Evolutionary conservation across 768 basidiomycete genomes (phyloP), one percentile per base, ranked within the genome.

Genomic region (Arthromyces matolae): DNA sequence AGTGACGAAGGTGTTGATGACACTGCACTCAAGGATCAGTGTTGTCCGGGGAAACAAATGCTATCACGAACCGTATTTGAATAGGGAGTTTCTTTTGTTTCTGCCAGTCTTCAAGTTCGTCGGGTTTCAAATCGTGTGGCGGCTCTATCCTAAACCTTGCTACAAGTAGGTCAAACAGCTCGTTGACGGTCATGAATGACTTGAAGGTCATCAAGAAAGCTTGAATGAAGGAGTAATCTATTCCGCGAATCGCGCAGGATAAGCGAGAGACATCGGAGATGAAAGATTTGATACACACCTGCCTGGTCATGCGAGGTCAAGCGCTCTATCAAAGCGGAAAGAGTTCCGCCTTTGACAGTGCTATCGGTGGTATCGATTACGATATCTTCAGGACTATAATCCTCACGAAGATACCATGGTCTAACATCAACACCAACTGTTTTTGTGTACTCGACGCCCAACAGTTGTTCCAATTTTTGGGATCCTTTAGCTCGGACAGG

Each of bases 181-280:
- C 85, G 47, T 89, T 80, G 36, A 89, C 71, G 5, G 83, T 84
- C 13, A 89, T 90, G 66, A 98, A 97, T 1, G 92, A 93, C 60
- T 93, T 91, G 75, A 91, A 96, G 1, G 95, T 96, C 81, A 96
- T 86, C 54, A 98, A 68, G 78, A 98, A 98, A 1, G 93, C 85
- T 62, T 86, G 84, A 64, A 77, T 88, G 68, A 86, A 95, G 6
- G 79, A 78, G 0, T 84, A 77, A 64, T 96, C 56, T 49, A n/a
- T n/a, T n/a, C n/a, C n/a, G n/a, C n/a, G n/a, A n/a, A n/a, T n/a
- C n/a, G 43, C 46, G 20, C 16, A 14, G 25, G 40, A 40, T 47
- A n/a, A 14, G 39, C 6, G 25, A 35, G 18, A 47, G 50, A 19
- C 18, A 39, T 32, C 14, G 9, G 27, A 35, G 38, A 37, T 32